Evolutionary conservation across 2,329 filamentous ascomycete genomes (phyloP).

Genomic region (Diplodia intermedia): DNA sequence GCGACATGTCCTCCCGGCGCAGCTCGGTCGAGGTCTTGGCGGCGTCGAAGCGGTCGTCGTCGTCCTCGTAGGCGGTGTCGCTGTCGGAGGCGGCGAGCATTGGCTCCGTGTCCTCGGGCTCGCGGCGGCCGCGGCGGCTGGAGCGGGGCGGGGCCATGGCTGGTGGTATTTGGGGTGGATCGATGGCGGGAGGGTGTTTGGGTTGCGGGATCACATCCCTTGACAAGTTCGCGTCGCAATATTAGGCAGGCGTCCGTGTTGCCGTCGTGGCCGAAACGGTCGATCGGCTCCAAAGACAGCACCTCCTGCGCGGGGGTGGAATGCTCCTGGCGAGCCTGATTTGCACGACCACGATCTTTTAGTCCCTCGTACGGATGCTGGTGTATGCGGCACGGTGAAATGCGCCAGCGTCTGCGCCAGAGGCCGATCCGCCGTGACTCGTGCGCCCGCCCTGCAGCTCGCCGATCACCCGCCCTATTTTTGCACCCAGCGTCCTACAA

Average conservation of each 20-base stretch:
- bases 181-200: background rate
- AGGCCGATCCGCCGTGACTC: slow-evolving; percentile 15
- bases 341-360: background rate
- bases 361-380: background rate
- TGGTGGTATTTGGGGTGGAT: background rate
- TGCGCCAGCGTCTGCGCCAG: background rate
- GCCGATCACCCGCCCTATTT: slow-evolving; percentile 18
- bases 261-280: slow-evolving; percentile 21
- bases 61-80: slow-evolving; percentile 40
- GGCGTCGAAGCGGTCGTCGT: slow-evolving; percentile 38
- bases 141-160: slow-evolving; percentile 68
- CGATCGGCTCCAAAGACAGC: background rate
- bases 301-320: background rate
- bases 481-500: background rate
- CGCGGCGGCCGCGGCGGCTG: slow-evolving; percentile 87
- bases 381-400: background rate
- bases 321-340: background rate
- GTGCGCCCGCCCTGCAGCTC: slow-evolving; percentile 1
- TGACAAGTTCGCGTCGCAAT: slow-evolving; percentile 23
- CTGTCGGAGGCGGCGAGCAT: slow-evolving; percentile 44
- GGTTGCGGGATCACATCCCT: slow-evolving; percentile 19
- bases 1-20: slow-evolving; percentile 47
- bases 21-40: slow-evolving; percentile 47
- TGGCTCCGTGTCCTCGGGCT: slow-evolving; percentile 39
- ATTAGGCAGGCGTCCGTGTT: slow-evolving; percentile 24